Base-by-base conservation (phyloP, 1,139 yeast genomes). In the Ashbya aceris region DNA sequence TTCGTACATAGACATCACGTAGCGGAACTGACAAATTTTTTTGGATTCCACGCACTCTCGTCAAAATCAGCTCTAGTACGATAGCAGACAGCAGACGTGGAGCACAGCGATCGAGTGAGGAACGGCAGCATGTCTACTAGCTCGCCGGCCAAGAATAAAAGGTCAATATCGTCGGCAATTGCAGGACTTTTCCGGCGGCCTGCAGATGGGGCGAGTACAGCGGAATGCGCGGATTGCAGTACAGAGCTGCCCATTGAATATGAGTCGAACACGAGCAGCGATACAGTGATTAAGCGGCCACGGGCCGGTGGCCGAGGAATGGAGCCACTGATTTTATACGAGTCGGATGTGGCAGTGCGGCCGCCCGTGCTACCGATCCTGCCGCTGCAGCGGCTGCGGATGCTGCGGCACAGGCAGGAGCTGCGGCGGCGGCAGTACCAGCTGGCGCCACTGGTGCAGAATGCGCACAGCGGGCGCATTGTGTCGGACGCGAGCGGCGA, bases 301-400 rank as follows among this genome's bases (percentile, higher is more conserved):
- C 29, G 37, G 38, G 30, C 9, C 20, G 28, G 11, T 20, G 30
- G 7, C 11, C 41, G 9, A 38, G 20, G 13, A 3, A 38, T 43
- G 9, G 29, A 39, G 27, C 38, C 31, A 10, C 43, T 45, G 34
- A 42, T 47, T 8, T 36, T 50, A 17, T 48, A 44, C 32, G 53
- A 50, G 31, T 40, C 49, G 2, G 45, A 42, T 14, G 33, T 39
- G 7, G 45, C 38, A 10, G 41, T 30, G 23, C 49, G 62, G 37
- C 63, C 62, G 4, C 62, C 61, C 3, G 47, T 58, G 17, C 39
- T 59, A 27, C 61, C 62, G 1, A 51, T 58, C 13, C 44, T 58
- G 28, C 64, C 64, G 6, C 36, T 56, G 9, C 62, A 60, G 41
- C 46, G 64, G 35, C 45, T 60, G 41, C 45, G 50, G 35, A 36